Base-by-base conservation (phyloP, 2,329 filamentous ascomycete species). In the Aspergillus brunneoviolaceus region DNA sequence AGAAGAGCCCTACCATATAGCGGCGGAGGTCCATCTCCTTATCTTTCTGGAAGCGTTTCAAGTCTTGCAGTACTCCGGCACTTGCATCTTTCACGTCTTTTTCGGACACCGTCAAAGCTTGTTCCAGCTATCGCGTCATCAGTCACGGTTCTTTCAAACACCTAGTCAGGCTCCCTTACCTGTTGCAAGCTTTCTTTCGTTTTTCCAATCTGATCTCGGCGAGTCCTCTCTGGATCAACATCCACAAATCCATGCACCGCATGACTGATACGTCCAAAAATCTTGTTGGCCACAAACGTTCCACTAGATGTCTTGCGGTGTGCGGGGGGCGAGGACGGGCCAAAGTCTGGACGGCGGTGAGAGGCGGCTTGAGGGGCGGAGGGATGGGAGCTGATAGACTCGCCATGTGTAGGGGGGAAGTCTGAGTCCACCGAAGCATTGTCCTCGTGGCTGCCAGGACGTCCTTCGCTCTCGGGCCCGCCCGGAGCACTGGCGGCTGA, bases 161-260 rank as follows among this genome's bases (percentile, higher is more conserved):
- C 12, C 16, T 63, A 48, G 35, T 4, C 9, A 29, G 60, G 64
- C 60, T 73, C 1, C 7, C 27, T 29, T 29, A 84, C 82, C 74
- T 87, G 82, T 14, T 80, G 84, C 63, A 99, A 87, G 60, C 88
- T 91, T 77, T 99, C 95, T 65, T 89, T 88, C 0, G 95, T 99
- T 82, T 97, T 98, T 45, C 94, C 93, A 67, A 99, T 97, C 64
- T 92, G 89, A 74, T 99, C 95, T 57, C 95, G 85, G 56, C 95
- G 85, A 49, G 93, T 96, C 64, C 93, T 85, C 78, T 99, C 95
- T 0, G 95, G 95, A 72, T 99, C 95, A 48, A 96, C 91, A 73
- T 99, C 95, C 1, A 95, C 94, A 69, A 98, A 94, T 4, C 95
- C 95, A 71, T 98, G 92, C 35, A 98, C 92, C 0, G 95, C 95